phyloP scores from a whole-genome alignment of 2,329 filamentous ascomycete species.

The Zymoseptoria tritici region DNA sequence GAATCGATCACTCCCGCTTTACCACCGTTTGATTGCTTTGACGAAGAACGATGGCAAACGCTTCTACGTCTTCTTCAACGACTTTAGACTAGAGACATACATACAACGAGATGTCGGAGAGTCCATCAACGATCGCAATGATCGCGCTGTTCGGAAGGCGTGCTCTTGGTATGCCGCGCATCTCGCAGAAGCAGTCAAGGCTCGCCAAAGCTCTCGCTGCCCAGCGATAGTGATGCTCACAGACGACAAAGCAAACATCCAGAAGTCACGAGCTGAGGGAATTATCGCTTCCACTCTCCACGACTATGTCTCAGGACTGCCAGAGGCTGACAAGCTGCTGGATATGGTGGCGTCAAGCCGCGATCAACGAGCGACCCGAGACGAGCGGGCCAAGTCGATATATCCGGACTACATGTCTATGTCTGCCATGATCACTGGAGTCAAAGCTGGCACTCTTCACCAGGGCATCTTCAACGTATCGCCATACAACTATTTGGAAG shows the following conservation, averaged over 20 bases:
- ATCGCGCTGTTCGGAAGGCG: slow-evolving; percentile 77
- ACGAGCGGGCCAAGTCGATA: slow-evolving; percentile 62
- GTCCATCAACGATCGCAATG: slow-evolving; percentile 93
- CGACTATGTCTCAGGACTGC: slow-evolving; percentile 76
- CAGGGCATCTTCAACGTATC: slow-evolving; percentile 95
- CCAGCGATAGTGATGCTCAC: slow-evolving; percentile 88
- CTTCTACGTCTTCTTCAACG: slow-evolving; percentile 99
- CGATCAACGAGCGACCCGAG: slow-evolving; percentile 57
- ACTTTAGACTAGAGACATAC: slow-evolving; percentile 89
- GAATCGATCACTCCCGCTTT: slow-evolving; percentile 86
- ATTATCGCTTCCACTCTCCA: slow-evolving; percentile 58
- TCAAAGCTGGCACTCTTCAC: slow-evolving; percentile 81
- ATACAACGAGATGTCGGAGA: slow-evolving; percentile 67
- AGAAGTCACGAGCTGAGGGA: slow-evolving; percentile 68
- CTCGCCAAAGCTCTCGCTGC: slow-evolving; percentile 45
- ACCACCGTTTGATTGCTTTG: slow-evolving; percentile 82
- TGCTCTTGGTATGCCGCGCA: slow-evolving; percentile 88
- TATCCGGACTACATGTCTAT: slow-evolving; percentile 86
- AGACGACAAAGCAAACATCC: slow-evolving; percentile 81
- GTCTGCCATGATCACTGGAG: slow-evolving; percentile 88
- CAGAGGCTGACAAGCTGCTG: slow-evolving; percentile 75
- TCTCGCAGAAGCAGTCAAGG: slow-evolving; percentile 56
- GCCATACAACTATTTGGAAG: slow-evolving; percentile 95
- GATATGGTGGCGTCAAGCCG: slow-evolving; percentile 87
- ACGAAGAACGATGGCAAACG: slow-evolving; percentile 95